phyloP scores from a whole-genome alignment of 495 filamentous ascomycete species.

The Penicillium paxilli region DNA sequence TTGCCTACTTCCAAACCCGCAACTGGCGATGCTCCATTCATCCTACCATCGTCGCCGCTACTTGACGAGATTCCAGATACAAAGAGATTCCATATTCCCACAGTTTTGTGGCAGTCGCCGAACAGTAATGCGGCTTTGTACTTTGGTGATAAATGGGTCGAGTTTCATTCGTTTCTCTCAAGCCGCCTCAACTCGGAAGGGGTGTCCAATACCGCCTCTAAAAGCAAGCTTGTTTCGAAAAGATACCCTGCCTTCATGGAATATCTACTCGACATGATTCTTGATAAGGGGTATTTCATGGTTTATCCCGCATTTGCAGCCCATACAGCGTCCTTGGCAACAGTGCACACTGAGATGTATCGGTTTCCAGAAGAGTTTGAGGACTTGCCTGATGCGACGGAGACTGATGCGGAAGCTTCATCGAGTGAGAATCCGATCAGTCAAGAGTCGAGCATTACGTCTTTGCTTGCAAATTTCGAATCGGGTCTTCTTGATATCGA shows the following conservation, averaged over 20 bases:
- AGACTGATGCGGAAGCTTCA: constrained; percentile 5
- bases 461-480: constrained; percentile 35
- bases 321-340: constrained; percentile 50
- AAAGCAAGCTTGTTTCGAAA: constrained; percentile 49
- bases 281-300: constrained; percentile 69
- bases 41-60: constrained; percentile 37
- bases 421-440: constrained; percentile 21
- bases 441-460: constrained; percentile 25
- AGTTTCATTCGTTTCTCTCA: constrained; percentile 73
- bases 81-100: constrained; percentile 34
- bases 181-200: constrained; percentile 53
- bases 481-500: constrained; percentile 33
- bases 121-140: constrained; percentile 77
- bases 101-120: constrained; percentile 81
- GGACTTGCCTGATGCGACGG: too few relatives aligned
- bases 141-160: constrained; percentile 79
- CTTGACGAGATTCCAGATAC: constrained; percentile 16
- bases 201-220: constrained; percentile 11
- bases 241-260: constrained; percentile 77
- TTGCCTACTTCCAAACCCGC: constrained; percentile 60
- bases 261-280: constrained; percentile 69
- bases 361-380: constrained; percentile 65
- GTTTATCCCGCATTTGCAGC: constrained; percentile 65
- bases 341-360: constrained; percentile 72
- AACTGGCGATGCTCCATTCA: constrained; percentile 53